phyloP scores from a whole-genome alignment of 1,284 basidiomycete genomes.

The Coniophora puteana region DNA sequence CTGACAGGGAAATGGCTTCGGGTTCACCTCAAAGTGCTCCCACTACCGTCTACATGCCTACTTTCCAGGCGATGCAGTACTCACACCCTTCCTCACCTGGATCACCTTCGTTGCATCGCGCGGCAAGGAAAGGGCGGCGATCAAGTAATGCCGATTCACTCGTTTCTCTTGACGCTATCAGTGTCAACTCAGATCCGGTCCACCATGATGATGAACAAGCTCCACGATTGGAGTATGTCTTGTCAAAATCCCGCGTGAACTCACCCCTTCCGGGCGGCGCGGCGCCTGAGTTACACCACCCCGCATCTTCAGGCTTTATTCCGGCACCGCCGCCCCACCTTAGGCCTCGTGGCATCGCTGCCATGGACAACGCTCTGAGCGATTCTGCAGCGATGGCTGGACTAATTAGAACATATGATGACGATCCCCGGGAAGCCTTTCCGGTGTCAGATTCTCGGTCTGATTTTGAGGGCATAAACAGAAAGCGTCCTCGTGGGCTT shows the following conservation, averaged over 20 bases:
- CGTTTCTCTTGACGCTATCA: conserved; percentile 29
- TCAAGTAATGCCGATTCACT: conserved; percentile 32
- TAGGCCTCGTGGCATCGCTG: conserved; percentile 12
- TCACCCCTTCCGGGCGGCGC: conserved; percentile 31
- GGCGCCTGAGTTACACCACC: conserved; percentile 30
- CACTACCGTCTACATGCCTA: conserved; percentile 38
- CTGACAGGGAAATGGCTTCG: conserved; percentile 31
- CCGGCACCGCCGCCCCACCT: conserved; percentile 26
- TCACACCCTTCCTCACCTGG: conserved; percentile 30
- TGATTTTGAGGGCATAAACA: conserved; percentile 25
- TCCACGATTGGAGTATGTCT: conserved; percentile 5
- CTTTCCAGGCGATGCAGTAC: conserved; percentile 45
- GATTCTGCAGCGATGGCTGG: not conserved
- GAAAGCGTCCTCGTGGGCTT: conserved; percentile 21
- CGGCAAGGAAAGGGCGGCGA: conserved; percentile 31
- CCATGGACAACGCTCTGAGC: conserved; percentile 20
- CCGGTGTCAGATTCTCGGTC: conserved; percentile 40
- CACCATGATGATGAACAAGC: conserved; percentile 10
- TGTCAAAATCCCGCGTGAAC: conserved; percentile 28
- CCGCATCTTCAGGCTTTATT: conserved; percentile 28
- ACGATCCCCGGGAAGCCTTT: conserved; percentile 32
- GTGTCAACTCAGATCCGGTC: conserved; percentile 17
- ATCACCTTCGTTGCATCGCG: conserved; percentile 23
- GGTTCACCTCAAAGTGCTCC: conserved; percentile 23
- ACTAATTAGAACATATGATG: conserved; percentile 15